Conservation (phyloP, 345 rosid genomes). For the Cardiospermum halicacabum region DNA sequence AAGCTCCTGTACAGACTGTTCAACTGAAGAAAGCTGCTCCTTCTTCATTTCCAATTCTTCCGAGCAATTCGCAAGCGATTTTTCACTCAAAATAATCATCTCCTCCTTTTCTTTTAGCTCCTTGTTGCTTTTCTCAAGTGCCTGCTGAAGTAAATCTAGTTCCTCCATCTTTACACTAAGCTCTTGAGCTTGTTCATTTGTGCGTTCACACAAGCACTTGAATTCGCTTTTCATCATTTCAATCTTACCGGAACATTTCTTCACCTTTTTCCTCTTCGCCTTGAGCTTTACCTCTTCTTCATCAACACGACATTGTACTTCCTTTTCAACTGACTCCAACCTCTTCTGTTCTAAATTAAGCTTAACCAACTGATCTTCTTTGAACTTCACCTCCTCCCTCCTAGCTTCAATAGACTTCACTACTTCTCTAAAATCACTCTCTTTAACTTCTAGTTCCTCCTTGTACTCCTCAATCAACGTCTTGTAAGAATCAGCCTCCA, state of each 20-base stretch:
- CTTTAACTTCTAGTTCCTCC: constrained; percentile 10
- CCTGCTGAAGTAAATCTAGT: constrained; percentile 19
- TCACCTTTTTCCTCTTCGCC: constrained; percentile 5
- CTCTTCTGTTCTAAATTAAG: constrained; percentile 15
- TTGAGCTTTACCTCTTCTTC: constrained; percentile 21
- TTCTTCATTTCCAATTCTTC: constrained; percentile 20
- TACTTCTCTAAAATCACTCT: constrained; percentile 7
- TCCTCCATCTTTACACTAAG: constrained; percentile 20
- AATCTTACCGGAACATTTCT: constrained; percentile 9
- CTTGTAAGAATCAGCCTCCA: too few relatives aligned
- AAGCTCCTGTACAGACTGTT: constrained; percentile 11
- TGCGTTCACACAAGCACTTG: constrained; percentile 11
- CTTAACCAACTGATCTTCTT: constrained; percentile 11
- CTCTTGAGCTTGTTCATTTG: constrained; percentile 18
- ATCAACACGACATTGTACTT: background rate
- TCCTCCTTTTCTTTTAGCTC: constrained; percentile 20
- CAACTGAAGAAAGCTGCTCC: constrained; percentile 11
- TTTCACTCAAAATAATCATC: constrained; percentile 15
- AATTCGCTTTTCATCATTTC: constrained; percentile 24
- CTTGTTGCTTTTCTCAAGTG: constrained; percentile 13
- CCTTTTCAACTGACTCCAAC: constrained; percentile 11
- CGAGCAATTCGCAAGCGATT: constrained; percentile 15
- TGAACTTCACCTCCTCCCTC: background rate
- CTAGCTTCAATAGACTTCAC: constrained; percentile 4
- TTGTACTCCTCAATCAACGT: constrained; percentile 1